Evolutionary conservation across 2,329 filamentous ascomycete genomes (phyloP).

Genomic region (Raffaelea albimanens): DNA sequence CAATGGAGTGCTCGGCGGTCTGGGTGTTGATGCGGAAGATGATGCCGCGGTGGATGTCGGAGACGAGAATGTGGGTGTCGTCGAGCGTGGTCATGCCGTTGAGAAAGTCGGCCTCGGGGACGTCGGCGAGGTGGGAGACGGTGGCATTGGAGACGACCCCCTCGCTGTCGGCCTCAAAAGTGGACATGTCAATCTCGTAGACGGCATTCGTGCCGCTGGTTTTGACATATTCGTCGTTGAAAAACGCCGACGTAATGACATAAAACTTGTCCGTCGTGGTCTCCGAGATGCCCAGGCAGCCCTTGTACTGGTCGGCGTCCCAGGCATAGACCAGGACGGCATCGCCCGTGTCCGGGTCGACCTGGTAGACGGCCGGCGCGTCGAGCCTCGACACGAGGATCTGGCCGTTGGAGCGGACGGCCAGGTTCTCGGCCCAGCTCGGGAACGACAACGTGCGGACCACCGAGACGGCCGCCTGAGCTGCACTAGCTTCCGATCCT

Average conservation of each 20-base stretch:
- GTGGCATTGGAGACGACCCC: constrained; percentile 3
- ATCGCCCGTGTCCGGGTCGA: constrained; percentile 18
- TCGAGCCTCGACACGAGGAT: constrained; percentile 24
- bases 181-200: constrained; percentile 14
- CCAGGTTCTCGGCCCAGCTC: constrained; percentile 24
- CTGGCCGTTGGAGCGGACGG: constrained; percentile 23
- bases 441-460: background rate
- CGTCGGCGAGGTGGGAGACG: constrained; percentile 13
- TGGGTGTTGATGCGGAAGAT: constrained; percentile 16
- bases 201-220: constrained; percentile 14
- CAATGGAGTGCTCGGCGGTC: constrained; percentile 15
- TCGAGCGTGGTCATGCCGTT: constrained; percentile 16
- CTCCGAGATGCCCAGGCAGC: constrained; percentile 26
- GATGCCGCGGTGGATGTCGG: constrained; percentile 14
- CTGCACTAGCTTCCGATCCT: background rate
- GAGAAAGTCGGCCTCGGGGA: constrained; percentile 16
- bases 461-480: background rate
- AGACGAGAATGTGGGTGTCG: constrained; percentile 13
- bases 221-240: constrained; percentile 10
- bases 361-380: constrained; percentile 21
- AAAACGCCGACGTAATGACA: constrained; percentile 18
- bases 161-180: constrained; percentile 9
- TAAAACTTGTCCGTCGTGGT: constrained; percentile 22
- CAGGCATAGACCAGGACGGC: constrained; percentile 21
- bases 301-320: constrained; percentile 9